Conservation (phyloP, 352 stramenopile genomes). For the Pythium brachiatum region DNA sequence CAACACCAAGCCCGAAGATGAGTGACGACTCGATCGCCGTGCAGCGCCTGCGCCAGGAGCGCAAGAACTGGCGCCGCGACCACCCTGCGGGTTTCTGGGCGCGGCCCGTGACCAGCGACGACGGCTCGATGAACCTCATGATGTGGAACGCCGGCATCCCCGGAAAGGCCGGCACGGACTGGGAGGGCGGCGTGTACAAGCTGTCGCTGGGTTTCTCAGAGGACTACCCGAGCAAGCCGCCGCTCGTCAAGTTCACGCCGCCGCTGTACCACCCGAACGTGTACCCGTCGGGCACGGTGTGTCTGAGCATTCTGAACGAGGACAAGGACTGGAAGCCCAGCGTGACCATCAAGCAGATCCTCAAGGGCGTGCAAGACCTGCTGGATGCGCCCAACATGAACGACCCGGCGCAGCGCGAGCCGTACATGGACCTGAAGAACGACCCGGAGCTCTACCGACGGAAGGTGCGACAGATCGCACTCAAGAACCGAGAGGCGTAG, state of each 20-base stretch:
- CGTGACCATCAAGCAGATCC: conserved; percentile 97
- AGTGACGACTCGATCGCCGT: conserved; percentile 89
- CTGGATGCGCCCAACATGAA: conserved; percentile 87
- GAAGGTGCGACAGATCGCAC: conserved; percentile 78
- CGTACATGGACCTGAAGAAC: conserved; percentile 88
- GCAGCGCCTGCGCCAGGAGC: conserved; percentile 89
- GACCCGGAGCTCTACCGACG: conserved; percentile 87
- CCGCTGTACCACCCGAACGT: conserved; percentile 97
- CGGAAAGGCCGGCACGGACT: conserved; percentile 94
- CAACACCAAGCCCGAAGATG: conserved; percentile 29
- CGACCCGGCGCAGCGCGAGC: conserved; percentile 83
- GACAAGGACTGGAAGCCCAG: conserved; percentile 98
- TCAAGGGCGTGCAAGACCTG: conserved; percentile 95
- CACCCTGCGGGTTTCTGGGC: conserved; percentile 97
- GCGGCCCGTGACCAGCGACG: conserved; percentile 87
- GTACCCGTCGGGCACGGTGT: conserved; percentile 97
- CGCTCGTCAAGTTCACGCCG: conserved; percentile 98
- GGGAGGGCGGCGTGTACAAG: conserved; percentile 97
- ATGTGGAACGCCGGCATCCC: conserved; percentile 96
- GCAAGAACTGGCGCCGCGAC: conserved; percentile 94
- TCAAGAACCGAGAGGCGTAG: conserved; percentile 85
- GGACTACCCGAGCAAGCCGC: conserved; percentile 97
- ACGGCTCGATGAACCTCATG: conserved; percentile 97
- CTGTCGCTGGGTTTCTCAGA: conserved; percentile 96
- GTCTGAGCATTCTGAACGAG: conserved; percentile 98